These are phyloP conservation scores for Sphagnurus paluster DNA, from an alignment of 1,284 basidiomycete species.

Conservation along the genomic window DNA sequence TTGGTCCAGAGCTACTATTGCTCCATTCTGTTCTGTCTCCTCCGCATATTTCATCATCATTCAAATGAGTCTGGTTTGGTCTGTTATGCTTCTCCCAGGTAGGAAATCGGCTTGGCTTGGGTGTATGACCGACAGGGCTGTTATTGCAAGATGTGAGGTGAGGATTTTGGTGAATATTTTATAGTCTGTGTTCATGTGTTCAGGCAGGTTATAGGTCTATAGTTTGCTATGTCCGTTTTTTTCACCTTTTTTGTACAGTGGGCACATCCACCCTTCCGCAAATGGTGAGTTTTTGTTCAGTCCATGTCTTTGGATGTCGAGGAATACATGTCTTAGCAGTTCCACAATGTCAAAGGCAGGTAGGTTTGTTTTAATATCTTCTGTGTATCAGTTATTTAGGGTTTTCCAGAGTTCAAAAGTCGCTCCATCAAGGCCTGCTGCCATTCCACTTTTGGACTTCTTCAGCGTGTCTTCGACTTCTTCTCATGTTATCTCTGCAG, in stretches of 20 bases:
- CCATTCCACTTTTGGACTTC: constrained; percentile 22
- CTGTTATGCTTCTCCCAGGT: constrained; percentile 25
- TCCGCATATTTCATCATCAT: constrained; percentile 29
- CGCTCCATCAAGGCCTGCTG: constrained; percentile 29
- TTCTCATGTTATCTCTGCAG: constrained; percentile 10
- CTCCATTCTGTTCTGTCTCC: constrained; percentile 25
- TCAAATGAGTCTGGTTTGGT: constrained; percentile 30
- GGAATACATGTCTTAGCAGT: neutral
- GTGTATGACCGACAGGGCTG: constrained; percentile 25
- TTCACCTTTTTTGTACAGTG: constrained; percentile 33
- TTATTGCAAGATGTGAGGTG: constrained; percentile 20
- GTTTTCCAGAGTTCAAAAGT: constrained; percentile 29
- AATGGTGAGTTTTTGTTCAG: neutral
- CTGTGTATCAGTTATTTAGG: neutral
- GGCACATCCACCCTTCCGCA: constrained; percentile 28
- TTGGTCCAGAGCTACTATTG: constrained; percentile 35
- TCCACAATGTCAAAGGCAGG: neutral
- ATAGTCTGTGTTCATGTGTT: constrained; percentile 35
- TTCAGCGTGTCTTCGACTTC: constrained; percentile 21
- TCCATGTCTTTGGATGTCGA: neutral
- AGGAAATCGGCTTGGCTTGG: constrained; percentile 37
- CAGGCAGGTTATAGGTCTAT: constrained; percentile 30
- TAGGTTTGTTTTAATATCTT: neutral
- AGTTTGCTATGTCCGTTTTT: constrained; percentile 29
- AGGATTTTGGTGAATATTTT: constrained; percentile 30